These are phyloP conservation scores for Pezicula rhizophila DNA, from an alignment of 2,329 filamentous ascomycete genomes.

Conservation along the genomic window DNA sequence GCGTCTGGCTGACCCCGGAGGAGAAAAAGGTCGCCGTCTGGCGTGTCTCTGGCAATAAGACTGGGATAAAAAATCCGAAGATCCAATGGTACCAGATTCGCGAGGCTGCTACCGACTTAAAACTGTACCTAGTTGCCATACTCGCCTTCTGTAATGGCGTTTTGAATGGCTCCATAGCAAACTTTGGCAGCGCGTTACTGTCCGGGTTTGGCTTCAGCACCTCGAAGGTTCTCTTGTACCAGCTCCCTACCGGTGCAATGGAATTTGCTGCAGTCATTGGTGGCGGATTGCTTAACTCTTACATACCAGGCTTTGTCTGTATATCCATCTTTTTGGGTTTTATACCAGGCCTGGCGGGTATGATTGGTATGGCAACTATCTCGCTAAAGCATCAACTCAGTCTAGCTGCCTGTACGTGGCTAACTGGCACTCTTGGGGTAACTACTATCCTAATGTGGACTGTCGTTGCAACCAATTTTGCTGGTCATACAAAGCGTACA, in stretches of 20 bases:
- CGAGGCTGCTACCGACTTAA: conserved; percentile 50
- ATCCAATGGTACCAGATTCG: conserved; percentile 51
- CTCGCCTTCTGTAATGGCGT: conserved; percentile 55
- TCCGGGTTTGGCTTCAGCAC: conserved; percentile 60
- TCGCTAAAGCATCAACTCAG: conserved; percentile 58
- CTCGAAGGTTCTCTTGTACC: conserved; percentile 60
- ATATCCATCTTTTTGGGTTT: background rate
- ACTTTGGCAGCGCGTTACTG: conserved; percentile 64
- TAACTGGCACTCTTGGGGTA: conserved; percentile 67
- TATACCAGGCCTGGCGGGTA: background rate
- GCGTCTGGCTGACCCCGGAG: conserved; percentile 38
- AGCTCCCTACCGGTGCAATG: conserved; percentile 60
- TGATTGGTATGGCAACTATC: conserved; percentile 46
- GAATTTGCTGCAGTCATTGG: background rate
- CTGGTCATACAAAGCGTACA: conserved; percentile 69
- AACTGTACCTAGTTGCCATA: conserved; percentile 54
- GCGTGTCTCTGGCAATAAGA: conserved; percentile 52
- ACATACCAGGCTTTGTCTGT: background rate
- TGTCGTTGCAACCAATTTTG: conserved; percentile 55
- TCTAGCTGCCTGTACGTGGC: conserved; percentile 56
- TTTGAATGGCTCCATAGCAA: conserved; percentile 63
- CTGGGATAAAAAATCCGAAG: conserved; percentile 50
- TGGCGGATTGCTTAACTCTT: background rate
- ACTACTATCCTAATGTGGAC: background rate
- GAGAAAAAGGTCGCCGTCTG: conserved; percentile 59